Conservation (phyloP, 208 protist genomes). For the Trypanosoma avium region DNA sequence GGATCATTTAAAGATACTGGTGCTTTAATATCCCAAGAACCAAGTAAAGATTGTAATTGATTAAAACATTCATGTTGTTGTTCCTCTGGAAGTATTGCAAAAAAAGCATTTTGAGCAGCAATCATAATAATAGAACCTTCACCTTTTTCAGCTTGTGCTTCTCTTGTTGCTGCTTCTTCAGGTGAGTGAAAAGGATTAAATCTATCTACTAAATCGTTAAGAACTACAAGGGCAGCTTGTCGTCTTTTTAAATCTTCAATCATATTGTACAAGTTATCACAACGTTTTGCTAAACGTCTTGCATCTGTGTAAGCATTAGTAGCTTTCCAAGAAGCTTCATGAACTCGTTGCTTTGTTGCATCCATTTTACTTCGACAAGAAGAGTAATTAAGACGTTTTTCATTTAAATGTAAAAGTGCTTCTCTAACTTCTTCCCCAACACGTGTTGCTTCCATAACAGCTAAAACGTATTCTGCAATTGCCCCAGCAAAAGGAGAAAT, state of each 20-base stretch:
- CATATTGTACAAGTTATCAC: constrained; percentile 21
- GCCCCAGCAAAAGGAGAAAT: constrained; percentile 44
- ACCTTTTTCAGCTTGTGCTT: constrained; percentile 31
- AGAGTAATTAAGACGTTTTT: constrained; percentile 20
- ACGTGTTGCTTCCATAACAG: constrained; percentile 43
- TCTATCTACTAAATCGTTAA: constrained; percentile 64
- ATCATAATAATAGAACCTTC: constrained; percentile 66
- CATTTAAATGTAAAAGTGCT: constrained; percentile 16
- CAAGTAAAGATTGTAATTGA: constrained; percentile 33
- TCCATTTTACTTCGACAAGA: constrained; percentile 18
- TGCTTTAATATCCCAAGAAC: constrained; percentile 25
- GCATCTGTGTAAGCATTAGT: not conserved
- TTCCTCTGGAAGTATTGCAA: constrained; percentile 34
- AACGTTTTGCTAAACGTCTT: constrained; percentile 16
- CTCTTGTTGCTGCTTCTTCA: constrained; percentile 20
- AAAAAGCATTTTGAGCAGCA: constrained; percentile 57
- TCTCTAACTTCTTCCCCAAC: constrained; percentile 6
- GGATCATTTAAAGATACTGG: constrained; percentile 15
- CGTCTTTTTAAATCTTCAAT: constrained; percentile 23
- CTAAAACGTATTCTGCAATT: constrained; percentile 53
- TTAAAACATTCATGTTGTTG: constrained; percentile 1
- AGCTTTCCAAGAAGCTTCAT: not conserved
- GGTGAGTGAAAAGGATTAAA: constrained; percentile 50
- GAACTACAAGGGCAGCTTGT: constrained; percentile 42
- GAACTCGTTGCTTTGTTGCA: constrained; percentile 1